Conservation (phyloP, 179 eudicot genomes). For the Spergularia azorica region DNA sequence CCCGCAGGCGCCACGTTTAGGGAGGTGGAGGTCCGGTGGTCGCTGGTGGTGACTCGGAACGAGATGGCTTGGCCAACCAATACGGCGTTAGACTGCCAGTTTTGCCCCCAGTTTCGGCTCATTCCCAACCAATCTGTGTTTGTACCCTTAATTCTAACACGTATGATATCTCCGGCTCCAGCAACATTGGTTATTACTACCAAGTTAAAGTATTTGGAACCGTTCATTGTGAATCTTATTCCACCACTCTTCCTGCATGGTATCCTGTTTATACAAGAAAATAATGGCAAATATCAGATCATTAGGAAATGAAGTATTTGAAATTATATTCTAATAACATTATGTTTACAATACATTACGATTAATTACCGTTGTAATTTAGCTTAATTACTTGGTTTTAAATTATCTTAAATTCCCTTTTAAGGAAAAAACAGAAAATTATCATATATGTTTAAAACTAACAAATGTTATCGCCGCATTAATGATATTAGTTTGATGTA, state of each 20-base stretch:
- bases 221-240: conserved; percentile 46
- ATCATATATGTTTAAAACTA: too few relatives aligned
- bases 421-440: too few relatives aligned
- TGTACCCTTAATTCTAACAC: conserved; percentile 39
- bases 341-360: too few relatives aligned
- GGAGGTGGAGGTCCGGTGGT: conserved; percentile 40
- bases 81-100: conserved; percentile 50
- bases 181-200: conserved; percentile 43
- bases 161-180: conserved; percentile 39
- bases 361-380: too few relatives aligned
- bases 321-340: too few relatives aligned
- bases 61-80: conserved; percentile 41
- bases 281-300: too few relatives aligned
- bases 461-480: too few relatives aligned
- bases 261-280: conserved; percentile 12
- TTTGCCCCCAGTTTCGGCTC: conserved; percentile 53
- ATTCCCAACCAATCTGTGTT: conserved; percentile 42
- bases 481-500: too few relatives aligned
- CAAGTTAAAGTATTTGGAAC: conserved; percentile 46
- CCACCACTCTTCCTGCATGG: conserved; percentile 44
- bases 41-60: conserved; percentile 41
- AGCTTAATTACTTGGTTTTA: too few relatives aligned
- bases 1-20: conserved; percentile 33
- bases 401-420: too few relatives aligned
- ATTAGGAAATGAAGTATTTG: too few relatives aligned